Percentiles rank a stretch among this genome's conserved stretches.
Conservation (phyloP, 257 asterid genomes). For the Nicotiana tabacum region DNA sequence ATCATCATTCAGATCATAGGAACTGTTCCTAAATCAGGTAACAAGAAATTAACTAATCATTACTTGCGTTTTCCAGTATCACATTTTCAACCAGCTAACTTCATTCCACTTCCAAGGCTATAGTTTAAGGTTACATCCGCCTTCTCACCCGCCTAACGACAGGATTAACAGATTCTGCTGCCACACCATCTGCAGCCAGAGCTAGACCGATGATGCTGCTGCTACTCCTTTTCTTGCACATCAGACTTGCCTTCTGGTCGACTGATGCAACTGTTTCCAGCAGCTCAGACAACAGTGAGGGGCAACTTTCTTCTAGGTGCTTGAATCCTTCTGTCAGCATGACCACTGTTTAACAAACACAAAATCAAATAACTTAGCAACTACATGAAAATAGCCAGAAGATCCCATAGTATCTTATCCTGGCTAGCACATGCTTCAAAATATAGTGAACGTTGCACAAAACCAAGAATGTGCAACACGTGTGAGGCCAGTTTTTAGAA, state of each 20-base stretch:
- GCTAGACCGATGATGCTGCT: slow-evolving; percentile 85
- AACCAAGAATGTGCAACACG: not conserved
- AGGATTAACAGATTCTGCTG: slow-evolving; percentile 49
- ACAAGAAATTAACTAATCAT: not conserved
- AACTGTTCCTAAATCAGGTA: not conserved
- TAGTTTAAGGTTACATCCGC: slow-evolving; percentile 35
- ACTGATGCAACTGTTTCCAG: slow-evolving; percentile 81
- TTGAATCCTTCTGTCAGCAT: slow-evolving; percentile 81
- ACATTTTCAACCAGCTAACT: not conserved
- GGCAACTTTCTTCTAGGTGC: slow-evolving; percentile 74
- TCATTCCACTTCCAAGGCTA: not conserved
- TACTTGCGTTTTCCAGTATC: not conserved
- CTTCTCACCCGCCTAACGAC: slow-evolving; percentile 61
- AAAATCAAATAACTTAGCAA: slow-evolving; percentile 19
- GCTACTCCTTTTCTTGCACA: slow-evolving; percentile 72
- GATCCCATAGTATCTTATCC: not conserved
- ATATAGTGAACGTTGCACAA: not conserved
- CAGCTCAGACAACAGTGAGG: slow-evolving; percentile 68
- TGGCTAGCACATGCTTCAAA: not conserved
- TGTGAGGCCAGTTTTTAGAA: too few species aligned
- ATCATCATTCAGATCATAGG: not conserved
- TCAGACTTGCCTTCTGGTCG: slow-evolving; percentile 53
- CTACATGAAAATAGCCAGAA: not conserved
- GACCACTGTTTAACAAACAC: slow-evolving; percentile 43
- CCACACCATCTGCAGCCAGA: slow-evolving; percentile 57